These are phyloP conservation scores for Pyrenophora seminiperda DNA, from an alignment of 2,329 filamentous ascomycete species.

Conservation along the genomic window DNA sequence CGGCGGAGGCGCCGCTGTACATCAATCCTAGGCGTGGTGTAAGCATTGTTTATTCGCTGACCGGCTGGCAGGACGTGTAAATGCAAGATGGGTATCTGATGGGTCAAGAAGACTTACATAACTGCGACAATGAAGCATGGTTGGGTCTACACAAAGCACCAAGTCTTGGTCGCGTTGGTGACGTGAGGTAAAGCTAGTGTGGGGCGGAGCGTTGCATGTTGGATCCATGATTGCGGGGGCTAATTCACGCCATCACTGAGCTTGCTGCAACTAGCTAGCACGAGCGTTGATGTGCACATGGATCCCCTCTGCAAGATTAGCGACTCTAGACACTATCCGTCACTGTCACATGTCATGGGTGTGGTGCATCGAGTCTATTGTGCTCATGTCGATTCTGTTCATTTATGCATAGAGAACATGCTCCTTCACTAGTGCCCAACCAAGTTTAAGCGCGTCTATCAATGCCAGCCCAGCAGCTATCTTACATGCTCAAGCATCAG, in stretches of 20 bases:
- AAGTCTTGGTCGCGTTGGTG: constrained; percentile 4
- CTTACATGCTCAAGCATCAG: constrained; percentile 20
- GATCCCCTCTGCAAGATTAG: constrained; percentile 9
- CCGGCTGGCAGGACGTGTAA: background rate
- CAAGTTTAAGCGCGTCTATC: constrained; percentile 24
- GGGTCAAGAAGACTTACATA: constrained; percentile 31
- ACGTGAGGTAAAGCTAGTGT: constrained; percentile 14
- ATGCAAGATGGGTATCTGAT: background rate
- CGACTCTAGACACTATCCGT: constrained; percentile 4
- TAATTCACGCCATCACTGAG: constrained; percentile 26
- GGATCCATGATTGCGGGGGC: constrained; percentile 26
- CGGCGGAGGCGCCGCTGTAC: constrained; percentile 77
- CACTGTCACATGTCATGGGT: constrained; percentile 7
- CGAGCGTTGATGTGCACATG: constrained; percentile 24
- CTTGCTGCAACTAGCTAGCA: constrained; percentile 31
- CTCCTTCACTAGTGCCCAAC: constrained; percentile 8
- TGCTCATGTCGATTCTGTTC: constrained; percentile 12
- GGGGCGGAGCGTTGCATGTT: constrained; percentile 15
- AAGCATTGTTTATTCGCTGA: constrained; percentile 1
- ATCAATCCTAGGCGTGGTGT: constrained; percentile 66
- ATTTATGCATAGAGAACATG: constrained; percentile 34
- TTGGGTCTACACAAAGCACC: constrained; percentile 14
- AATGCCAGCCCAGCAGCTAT: constrained; percentile 28
- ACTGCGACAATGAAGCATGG: constrained; percentile 29
- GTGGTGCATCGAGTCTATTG: background rate